Conservation (phyloP, 2,329 filamentous ascomycete species). For the Huntiella decipiens region DNA sequence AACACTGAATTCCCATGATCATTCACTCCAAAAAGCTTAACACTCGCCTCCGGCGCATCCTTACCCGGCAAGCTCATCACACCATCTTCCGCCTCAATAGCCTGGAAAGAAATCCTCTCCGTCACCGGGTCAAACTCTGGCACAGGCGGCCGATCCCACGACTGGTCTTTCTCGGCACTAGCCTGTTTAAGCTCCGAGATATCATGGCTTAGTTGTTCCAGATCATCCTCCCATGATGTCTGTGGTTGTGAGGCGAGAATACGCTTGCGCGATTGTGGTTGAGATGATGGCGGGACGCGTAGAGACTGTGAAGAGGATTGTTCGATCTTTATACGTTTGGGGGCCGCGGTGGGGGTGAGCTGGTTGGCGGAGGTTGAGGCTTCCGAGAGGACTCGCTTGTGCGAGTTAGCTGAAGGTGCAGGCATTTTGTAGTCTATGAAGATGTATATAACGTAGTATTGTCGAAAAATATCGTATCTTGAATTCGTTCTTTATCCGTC, state of each 20-base stretch:
- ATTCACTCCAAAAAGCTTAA: constrained; percentile 90
- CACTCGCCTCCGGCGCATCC: constrained; percentile 33
- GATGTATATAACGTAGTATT: background rate
- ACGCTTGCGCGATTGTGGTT: constrained; percentile 35
- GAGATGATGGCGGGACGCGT: constrained; percentile 23
- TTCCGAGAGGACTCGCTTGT: constrained; percentile 6
- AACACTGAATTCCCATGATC: constrained; percentile 71
- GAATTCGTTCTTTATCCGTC: too few relatives aligned
- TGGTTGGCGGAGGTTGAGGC: background rate
- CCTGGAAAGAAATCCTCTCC: constrained; percentile 72
- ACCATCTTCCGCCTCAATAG: constrained; percentile 89
- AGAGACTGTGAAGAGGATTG: background rate
- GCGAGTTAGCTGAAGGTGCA: background rate
- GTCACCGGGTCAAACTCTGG: constrained; percentile 33
- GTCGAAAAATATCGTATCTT: too few relatives aligned
- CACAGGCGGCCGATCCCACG: constrained; percentile 53
- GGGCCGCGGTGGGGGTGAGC: background rate
- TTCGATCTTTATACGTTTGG: constrained; percentile 5
- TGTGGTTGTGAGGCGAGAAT: constrained; percentile 61
- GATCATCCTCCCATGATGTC: constrained; percentile 79
- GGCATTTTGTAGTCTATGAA: too few relatives aligned
- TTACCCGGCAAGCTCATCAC: constrained; percentile 36
- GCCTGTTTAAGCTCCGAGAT: constrained; percentile 68
- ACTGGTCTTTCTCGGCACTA: constrained; percentile 83
- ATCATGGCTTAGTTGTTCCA: constrained; percentile 92